Base-by-base conservation (phyloP, 2,329 filamentous ascomycete genomes). In the Lasiodiplodia theobromae region DNA sequence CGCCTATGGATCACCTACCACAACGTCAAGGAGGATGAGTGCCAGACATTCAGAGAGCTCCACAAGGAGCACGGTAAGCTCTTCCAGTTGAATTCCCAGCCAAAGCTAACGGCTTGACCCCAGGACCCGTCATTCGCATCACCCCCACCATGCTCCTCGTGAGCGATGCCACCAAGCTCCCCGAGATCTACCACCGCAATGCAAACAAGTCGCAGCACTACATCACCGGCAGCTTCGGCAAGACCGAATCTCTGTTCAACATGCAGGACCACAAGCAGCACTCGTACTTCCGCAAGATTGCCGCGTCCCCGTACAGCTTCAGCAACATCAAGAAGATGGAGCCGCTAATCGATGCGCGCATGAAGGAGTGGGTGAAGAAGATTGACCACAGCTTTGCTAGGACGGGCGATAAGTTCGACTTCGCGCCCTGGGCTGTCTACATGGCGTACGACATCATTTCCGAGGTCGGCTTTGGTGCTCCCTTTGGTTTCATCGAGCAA, bases 251-350 rank as follows among this genome's bases (percentile, higher is more conserved):
- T 1, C 72, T 88, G 6, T 88, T 89, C 75, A 88, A 88, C 68
- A 88, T 87, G 82, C 84, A 85, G 69, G 82, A 86, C 56, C 79
- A 84, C 56, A 80, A 80, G 66, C 77, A 78, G 4, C 87, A 89
- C 73, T 80, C 86, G 3, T 77, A 80, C 2, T 85, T 84, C 71
- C 80, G 87, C 21, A 88, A 87, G 76, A 81, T 86, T 25, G 82
- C 85, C 28, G 87, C 86, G 1, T 80, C 82, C 1, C 83, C 86
- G 72, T 89, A 88, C 72, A 84, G 81, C 66, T 86, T 88, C 72
- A 82, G 77, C 54, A 88, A 86, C 71, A 83, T 89, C 71, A 86
- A 85, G 75, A 86, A 83, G 71, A 88, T 87, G 84, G 87, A 89
- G 74, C 84, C 85, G 0, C 71, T 88, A 37, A 79, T 89, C 2